phyloP scores from a whole-genome alignment of 2,329 filamentous ascomycete genomes.

The Hansfordia pulvinata region DNA sequence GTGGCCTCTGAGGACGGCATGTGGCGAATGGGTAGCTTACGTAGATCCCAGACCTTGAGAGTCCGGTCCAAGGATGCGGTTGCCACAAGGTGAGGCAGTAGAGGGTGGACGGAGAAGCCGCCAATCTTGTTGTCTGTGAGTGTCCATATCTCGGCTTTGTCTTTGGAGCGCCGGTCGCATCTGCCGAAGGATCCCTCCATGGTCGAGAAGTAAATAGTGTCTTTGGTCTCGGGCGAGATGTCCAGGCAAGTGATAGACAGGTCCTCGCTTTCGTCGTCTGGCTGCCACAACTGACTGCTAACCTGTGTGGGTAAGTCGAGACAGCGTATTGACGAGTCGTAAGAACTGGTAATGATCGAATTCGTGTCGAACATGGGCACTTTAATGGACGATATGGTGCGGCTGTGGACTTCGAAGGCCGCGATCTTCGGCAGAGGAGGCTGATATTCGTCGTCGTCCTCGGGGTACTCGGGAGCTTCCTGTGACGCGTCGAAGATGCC shows the following conservation, averaged over 20 bases:
- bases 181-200: slow-evolving; percentile 69
- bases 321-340: slow-evolving; percentile 83
- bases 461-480: slow-evolving; percentile 33
- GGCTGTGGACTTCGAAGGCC: slow-evolving; percentile 77
- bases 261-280: slow-evolving; percentile 54
- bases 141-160: slow-evolving; percentile 53
- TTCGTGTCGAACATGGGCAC: slow-evolving; percentile 63
- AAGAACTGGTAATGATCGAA: slow-evolving; percentile 71
- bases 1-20: background rate
- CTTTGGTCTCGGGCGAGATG: slow-evolving; percentile 55
- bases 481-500: slow-evolving; percentile 87
- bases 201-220: slow-evolving; percentile 77
- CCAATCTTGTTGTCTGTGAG: slow-evolving; percentile 91
- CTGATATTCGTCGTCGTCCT: slow-evolving; percentile 55
- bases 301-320: slow-evolving; percentile 71
- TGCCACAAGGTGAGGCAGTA: slow-evolving; percentile 68
- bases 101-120: slow-evolving; percentile 74
- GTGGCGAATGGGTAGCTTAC: slow-evolving; percentile 35
- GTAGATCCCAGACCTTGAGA: slow-evolving; percentile 83
- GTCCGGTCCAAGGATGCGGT: slow-evolving; percentile 85
- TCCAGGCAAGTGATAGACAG: slow-evolving; percentile 76
- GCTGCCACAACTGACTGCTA: slow-evolving; percentile 71
- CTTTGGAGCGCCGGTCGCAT: slow-evolving; percentile 57
- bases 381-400: slow-evolving; percentile 77
- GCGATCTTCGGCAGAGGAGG: slow-evolving; percentile 65